A percentile compares a stretch with the other conserved stretches of the same genome.
Conservation (phyloP, 2,329 filamentous ascomycete genomes). For the Aureobasidium uvarum region DNA sequence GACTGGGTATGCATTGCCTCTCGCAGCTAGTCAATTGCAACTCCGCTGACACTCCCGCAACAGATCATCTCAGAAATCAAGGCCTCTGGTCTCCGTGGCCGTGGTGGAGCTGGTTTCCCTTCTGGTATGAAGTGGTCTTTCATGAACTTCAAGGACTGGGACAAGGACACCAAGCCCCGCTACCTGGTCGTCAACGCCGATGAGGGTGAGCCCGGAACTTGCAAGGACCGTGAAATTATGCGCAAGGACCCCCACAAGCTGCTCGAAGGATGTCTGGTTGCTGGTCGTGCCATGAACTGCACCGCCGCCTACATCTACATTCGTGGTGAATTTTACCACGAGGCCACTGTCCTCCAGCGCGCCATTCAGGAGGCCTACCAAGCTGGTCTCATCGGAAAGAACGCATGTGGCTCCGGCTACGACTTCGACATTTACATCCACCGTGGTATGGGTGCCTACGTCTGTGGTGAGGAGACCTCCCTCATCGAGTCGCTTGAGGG, state of each 20-base stretch:
- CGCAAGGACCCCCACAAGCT: conserved; percentile 99
- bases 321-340: conserved; percentile 95
- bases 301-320: conserved; percentile 99
- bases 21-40: not conserved
- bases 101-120: conserved; percentile 96
- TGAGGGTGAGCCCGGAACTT: conserved; percentile 97
- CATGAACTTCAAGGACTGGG: conserved; percentile 99
- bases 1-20: conserved; percentile 66
- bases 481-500: conserved; percentile 97
- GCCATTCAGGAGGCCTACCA: conserved; percentile 98
- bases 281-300: conserved; percentile 97
- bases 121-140: conserved; percentile 99
- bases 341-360: conserved; percentile 87
- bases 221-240: conserved; percentile 99
- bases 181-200: conserved; percentile 98
- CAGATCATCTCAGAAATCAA: conserved; percentile 97
- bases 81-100: conserved; percentile 88
- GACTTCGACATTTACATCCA: conserved; percentile 98
- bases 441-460: conserved; percentile 94
- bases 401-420: conserved; percentile 94
- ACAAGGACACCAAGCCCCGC: conserved; percentile 92
- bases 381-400: conserved; percentile 94
- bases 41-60: conserved; percentile 25
- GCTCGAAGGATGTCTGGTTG: conserved; percentile 92
- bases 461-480: conserved; percentile 97